A percentile compares a stretch with the other conserved stretches of the same genome.
These are phyloP conservation scores for Dicorynia guianensis DNA, from an alignment of 306 rosid species.

Conservation along the genomic window DNA sequence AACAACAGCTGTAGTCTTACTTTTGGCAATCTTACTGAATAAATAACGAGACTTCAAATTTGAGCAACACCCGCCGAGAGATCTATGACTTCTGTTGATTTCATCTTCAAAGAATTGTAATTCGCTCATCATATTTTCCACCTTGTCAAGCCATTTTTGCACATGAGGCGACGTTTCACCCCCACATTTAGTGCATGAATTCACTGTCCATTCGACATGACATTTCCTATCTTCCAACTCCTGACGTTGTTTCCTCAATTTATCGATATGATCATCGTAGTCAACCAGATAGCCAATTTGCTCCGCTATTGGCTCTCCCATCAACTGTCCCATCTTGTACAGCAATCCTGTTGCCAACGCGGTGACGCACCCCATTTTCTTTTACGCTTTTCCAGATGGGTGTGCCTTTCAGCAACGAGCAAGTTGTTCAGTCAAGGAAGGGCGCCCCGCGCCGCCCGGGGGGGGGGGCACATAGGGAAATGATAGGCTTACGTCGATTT, in stretches of 20 bases:
- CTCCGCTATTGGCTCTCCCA: background rate
- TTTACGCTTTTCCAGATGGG: too few relatives aligned
- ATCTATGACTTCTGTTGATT: background rate
- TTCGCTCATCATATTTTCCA: background rate
- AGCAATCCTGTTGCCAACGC: background rate
- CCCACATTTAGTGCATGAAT: background rate
- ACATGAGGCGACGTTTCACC: background rate
- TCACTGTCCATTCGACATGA: background rate
- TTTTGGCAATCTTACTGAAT: background rate
- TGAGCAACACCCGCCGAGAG: slow-evolving; percentile 2
- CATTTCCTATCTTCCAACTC: background rate
- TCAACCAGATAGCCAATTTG: background rate
- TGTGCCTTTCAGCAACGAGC: too few relatives aligned
- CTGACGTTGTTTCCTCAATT: background rate
- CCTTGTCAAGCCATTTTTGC: background rate
- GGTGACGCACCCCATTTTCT: background rate
- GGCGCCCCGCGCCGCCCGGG: too few relatives aligned
- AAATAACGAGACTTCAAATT: background rate
- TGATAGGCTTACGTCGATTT: too few relatives aligned
- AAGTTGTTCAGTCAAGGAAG: too few relatives aligned
- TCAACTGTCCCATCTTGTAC: slow-evolving; percentile 1
- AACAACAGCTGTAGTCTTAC: background rate
- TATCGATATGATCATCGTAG: background rate
- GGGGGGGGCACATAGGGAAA: too few relatives aligned
- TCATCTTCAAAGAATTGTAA: background rate